phyloP scores from a whole-genome alignment of 2,329 filamentous ascomycete species.

The Cryphonectria parasitica region DNA sequence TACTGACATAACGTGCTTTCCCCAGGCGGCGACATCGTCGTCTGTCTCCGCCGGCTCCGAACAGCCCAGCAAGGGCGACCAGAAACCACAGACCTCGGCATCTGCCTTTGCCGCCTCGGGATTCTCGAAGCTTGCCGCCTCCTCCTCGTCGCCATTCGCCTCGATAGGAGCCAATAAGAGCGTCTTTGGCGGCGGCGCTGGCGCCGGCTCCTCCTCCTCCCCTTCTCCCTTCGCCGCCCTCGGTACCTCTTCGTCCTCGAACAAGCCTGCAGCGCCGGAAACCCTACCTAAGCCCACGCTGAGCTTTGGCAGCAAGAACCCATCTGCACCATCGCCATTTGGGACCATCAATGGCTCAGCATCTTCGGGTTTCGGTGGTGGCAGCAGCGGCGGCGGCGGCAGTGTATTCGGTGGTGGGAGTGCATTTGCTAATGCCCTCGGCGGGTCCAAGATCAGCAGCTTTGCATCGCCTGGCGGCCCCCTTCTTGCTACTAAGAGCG shows the following conservation, averaged over 20 bases:
- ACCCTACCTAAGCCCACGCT: slow-evolving; percentile 48
- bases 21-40: slow-evolving; percentile 31
- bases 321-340: slow-evolving; percentile 51
- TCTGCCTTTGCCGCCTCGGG: slow-evolving; percentile 71
- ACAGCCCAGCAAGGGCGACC: slow-evolving; percentile 38
- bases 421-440: slow-evolving; percentile 42
- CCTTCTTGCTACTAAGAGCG: slow-evolving; percentile 49
- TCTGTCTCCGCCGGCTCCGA: slow-evolving; percentile 33
- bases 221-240: slow-evolving; percentile 42
- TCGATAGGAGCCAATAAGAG: slow-evolving; percentile 53
- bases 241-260: slow-evolving; percentile 35
- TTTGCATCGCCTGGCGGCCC: slow-evolving; percentile 68
- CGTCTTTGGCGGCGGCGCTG: slow-evolving; percentile 53
- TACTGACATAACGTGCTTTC: slow-evolving; percentile 18
- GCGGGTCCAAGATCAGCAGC: slow-evolving; percentile 58
- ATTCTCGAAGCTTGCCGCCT: slow-evolving; percentile 67
- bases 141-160: slow-evolving; percentile 67
- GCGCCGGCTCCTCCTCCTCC: slow-evolving; percentile 43
- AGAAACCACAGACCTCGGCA: slow-evolving; percentile 49
- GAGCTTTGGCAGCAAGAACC: slow-evolving; percentile 48
- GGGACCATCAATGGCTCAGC: slow-evolving; percentile 42
- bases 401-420: slow-evolving; percentile 49
- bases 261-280: slow-evolving; percentile 34
- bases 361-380: slow-evolving; percentile 38
- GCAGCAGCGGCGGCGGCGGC: slow-evolving; percentile 44